Base-by-base conservation (phyloP, 148 eudicot species). In the Rhododendron ferrugineum region DNA sequence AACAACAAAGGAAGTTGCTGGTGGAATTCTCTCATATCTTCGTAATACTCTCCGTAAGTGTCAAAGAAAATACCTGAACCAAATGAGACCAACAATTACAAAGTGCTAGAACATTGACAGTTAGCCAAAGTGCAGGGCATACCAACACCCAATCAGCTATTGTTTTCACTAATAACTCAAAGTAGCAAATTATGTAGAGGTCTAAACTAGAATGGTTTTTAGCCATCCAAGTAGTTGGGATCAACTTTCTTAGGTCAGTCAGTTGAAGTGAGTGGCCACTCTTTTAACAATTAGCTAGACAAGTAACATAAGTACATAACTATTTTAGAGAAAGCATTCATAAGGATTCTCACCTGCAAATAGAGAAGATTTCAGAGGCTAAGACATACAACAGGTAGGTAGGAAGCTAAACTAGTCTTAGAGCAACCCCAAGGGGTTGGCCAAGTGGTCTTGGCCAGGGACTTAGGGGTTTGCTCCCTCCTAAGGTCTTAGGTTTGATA, bases 11-110 rank as follows among this genome's bases (percentile, higher is more conserved):
- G 96, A 86, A 96, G 99, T 90, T 93, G 93, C 62, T 93, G 96
- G 50, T 96, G 99, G 88, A 96, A 96, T 72, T 95, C 95, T 87
- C 96, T 89, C 90, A 96, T 86, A 89, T 96, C 97, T 89, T 96
- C 98, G 82, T 95, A 96, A 88, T 95, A 95, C 88, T 96, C 98
- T 78, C 99, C 98, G 60, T 95, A 96, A 32, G 98, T 95, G 87
- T 95, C 99, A 46, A 96, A 96, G 87, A 95, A 95, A 85, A 96
- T 94, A 73, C 99, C 99, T 96, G 91, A 54, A 83, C 11, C 15
- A 84, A 26, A 64, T 44, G 37, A 64, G 74, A 79, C 64, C 78
- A 52, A 47, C 37, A 44, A 26, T 64, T 70, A 0, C 68, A 18
- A 40, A 58, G 81, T 28, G 9, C 74, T 85, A 23, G 54, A 62